Conservation (phyloP, 1,139 yeast genomes). For the Lodderomyces parapsilosis region DNA sequence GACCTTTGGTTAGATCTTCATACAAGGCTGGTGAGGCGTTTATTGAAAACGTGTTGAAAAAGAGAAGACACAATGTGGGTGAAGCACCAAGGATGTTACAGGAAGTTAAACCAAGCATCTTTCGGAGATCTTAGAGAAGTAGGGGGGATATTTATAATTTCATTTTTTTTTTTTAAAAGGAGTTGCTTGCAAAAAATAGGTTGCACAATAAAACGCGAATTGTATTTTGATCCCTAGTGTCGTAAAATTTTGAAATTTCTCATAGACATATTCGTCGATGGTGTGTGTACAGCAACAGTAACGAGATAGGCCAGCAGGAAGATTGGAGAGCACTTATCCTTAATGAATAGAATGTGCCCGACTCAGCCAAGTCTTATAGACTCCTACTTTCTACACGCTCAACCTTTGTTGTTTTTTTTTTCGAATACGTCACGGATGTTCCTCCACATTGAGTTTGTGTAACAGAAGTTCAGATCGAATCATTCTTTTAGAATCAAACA, state of each 20-base stretch:
- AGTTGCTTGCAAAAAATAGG: too few relatives aligned
- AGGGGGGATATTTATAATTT: not conserved
- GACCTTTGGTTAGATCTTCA: constrained; percentile 93
- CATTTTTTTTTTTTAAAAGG: not conserved
- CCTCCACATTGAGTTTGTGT: not conserved
- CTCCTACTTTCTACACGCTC: too few relatives aligned
- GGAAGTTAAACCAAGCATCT: constrained; percentile 21
- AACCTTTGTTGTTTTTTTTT: too few relatives aligned
- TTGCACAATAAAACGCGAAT: too few relatives aligned
- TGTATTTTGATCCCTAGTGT: too few relatives aligned
- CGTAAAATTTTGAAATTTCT: too few relatives aligned
- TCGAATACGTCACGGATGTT: not conserved
- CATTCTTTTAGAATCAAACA: not conserved
- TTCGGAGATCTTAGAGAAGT: constrained; percentile 3
- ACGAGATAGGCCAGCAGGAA: too few relatives aligned
- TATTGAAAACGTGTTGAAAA: constrained; percentile 87
- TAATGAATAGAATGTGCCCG: too few relatives aligned
- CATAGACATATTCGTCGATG: too few relatives aligned
- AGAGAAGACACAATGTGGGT: constrained; percentile 59
- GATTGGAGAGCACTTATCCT: too few relatives aligned
- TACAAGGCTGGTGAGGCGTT: constrained; percentile 99
- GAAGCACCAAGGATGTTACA: constrained; percentile 38
- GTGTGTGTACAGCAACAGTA: too few relatives aligned
- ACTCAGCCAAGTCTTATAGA: too few relatives aligned
- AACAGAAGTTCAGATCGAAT: not conserved